Percentiles rank a stretch among this genome's conserved stretches.
Evolutionary conservation across 2,329 filamentous ascomycete species (phyloP).

Genomic region (Colletotrichum sp.): DNA sequence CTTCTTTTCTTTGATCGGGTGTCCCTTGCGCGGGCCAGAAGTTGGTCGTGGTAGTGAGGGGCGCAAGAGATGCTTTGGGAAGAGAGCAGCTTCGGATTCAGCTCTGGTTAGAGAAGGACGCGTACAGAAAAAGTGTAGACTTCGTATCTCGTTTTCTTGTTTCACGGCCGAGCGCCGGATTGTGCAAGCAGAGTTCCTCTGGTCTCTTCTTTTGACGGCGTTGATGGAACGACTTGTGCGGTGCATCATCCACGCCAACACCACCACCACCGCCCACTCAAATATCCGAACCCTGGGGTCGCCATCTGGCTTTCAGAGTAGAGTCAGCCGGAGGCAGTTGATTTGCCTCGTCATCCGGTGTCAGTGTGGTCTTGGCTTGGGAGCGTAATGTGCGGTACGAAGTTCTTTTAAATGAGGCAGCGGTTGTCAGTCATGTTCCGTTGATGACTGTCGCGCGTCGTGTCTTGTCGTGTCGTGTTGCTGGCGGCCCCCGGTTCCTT

Average conservation of each 20-base stretch:
- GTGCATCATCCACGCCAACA: background rate
- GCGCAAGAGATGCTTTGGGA: background rate
- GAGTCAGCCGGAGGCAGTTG: background rate
- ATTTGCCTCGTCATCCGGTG: background rate
- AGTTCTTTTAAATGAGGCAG: background rate
- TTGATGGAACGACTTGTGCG: background rate
- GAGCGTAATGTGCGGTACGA: background rate
- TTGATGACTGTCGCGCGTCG: background rate
- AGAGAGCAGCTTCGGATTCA: slow-evolving; percentile 15
- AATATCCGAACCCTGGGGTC: slow-evolving; percentile 11
- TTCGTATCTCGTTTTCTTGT: slow-evolving; percentile 2
- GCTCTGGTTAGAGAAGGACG: slow-evolving; percentile 4
- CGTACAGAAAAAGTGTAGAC: slow-evolving; percentile 2
- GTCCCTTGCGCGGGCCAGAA: background rate
- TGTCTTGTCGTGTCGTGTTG: background rate
- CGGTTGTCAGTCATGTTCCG: background rate
- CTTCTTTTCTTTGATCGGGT: background rate
- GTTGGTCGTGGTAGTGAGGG: background rate
- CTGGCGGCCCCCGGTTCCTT: background rate
- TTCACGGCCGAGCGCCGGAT: background rate
- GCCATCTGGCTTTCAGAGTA: background rate
- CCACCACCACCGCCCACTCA: slow-evolving; percentile 2
- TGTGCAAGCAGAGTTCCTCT: background rate
- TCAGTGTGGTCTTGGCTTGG: background rate
- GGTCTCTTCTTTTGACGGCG: background rate